phyloP scores from a whole-genome alignment of 2,329 filamentous ascomycete species.

The Colletotrichum gigasporum region DNA sequence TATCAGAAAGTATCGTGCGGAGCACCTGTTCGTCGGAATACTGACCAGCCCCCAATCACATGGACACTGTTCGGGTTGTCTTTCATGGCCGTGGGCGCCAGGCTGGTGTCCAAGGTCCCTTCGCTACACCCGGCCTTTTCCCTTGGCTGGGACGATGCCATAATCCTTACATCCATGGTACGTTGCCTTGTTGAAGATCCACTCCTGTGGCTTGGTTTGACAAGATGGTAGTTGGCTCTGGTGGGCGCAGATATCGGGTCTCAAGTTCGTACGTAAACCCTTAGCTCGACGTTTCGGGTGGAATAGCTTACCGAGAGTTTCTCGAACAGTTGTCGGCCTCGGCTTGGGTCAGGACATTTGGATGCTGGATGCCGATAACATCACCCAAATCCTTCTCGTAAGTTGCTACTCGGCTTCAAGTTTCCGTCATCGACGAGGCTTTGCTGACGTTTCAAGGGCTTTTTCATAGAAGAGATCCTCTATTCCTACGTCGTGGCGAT shows the following conservation, averaged over 20 bases:
- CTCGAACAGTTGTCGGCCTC: neutral
- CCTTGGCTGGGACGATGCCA: conserved; percentile 8
- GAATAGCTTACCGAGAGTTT: neutral
- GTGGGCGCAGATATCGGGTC: conserved; percentile 2
- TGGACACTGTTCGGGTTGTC: conserved; percentile 10
- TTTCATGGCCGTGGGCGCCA: neutral
- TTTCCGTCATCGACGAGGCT: too few relatives aligned
- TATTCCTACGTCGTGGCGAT: conserved; percentile 12
- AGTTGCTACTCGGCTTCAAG: neutral
- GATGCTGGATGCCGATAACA: conserved; percentile 9
- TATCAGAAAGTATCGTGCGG: conserved; percentile 10
- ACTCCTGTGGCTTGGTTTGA: neutral
- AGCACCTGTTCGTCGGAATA: neutral
- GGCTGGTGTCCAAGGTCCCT: neutral
- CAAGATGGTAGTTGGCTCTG: neutral
- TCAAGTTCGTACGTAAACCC: neutral
- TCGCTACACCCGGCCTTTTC: conserved; percentile 5
- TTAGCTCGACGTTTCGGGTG: neutral
- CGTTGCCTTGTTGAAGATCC: too few relatives aligned
- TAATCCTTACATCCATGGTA: conserved; percentile 8
- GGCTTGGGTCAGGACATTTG: conserved; percentile 14
- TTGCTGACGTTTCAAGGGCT: neutral
- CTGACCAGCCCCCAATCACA: neutral
- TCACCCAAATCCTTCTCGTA: conserved; percentile 16
- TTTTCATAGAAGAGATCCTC: conserved; percentile 12